Evolutionary conservation across 148 eudicot genomes (phyloP), one percentile per base, ranked within the genome.

Genomic region (Spergularia bocconei): DNA sequence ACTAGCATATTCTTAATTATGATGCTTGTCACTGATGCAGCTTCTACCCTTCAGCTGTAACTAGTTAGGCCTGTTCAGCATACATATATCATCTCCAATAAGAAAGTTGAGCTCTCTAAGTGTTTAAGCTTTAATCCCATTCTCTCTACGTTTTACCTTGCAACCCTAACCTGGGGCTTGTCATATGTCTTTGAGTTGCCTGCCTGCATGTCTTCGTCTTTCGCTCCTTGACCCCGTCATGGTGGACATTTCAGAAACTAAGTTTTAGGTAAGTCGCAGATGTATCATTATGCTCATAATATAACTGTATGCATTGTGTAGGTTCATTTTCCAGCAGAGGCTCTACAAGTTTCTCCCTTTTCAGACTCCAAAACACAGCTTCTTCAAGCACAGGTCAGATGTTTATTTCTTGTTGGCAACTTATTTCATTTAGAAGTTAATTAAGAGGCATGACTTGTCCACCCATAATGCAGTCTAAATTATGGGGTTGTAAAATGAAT

Each of bases 301-400:
- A 70, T 76, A 64, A 29, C 62, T 61, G 58, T 74, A 15, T 65
- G 71, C 38, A 52, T 38, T 44, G 11, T 77, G 11, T 87, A 93
- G 98, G 82, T 93, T 70, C 91, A 93, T 82, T 93, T 88, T 84
- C 97, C 98, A 12, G 76, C 76, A 36, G 94, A 89, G 71, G 97
- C 94, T 64, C 86, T 91, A 66, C 86, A 86, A 54, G 81, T 77
- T 62, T 78, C 77, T 64, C 85, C 91, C 21, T 89, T 86, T 76
- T 82, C 88, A 12, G 93, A 89, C 51, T 77, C 87, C 66, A 95
- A 92, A 89, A 13, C 80, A 75, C 97, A 89, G 82, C 97, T 95
- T 81, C 90, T 95, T 33, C 89, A 89, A 83, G 96, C 86, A 74
- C 97, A 95, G 93, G 98, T 94, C 74, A 67, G 75, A 29, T 62